These are phyloP conservation scores for Diplocarpon rosae DNA, from an alignment of 2,329 filamentous ascomycete species.

Conservation along the genomic window DNA sequence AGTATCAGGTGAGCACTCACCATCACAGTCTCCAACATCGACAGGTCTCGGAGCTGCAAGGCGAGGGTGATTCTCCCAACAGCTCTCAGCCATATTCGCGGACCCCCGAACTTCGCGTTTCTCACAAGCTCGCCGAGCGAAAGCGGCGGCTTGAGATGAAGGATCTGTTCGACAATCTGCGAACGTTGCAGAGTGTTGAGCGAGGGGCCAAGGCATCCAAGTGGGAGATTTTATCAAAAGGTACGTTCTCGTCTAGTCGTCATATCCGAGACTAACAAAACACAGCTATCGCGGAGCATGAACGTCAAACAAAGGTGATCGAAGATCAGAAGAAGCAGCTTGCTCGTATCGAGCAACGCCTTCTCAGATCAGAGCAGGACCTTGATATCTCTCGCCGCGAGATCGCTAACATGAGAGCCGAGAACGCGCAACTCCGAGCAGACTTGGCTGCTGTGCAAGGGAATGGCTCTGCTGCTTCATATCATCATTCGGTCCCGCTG, in stretches of 20 bases:
- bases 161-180: constrained; percentile 69
- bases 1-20: constrained; percentile 42
- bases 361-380: constrained; percentile 34
- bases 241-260: constrained; percentile 35
- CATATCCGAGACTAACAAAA: constrained; percentile 12
- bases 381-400: constrained; percentile 30
- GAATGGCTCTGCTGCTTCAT: constrained; percentile 4
- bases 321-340: constrained; percentile 24
- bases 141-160: constrained; percentile 85
- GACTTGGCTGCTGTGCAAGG: constrained; percentile 18
- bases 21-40: constrained; percentile 70
- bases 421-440: constrained; percentile 24
- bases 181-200: constrained; percentile 54
- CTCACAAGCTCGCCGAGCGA: constrained; percentile 75
- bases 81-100: constrained; percentile 68
- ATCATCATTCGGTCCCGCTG: constrained; percentile 7
- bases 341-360: constrained; percentile 31
- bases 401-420: constrained; percentile 30
- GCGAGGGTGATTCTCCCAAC: constrained; percentile 41
- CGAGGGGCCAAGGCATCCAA: constrained; percentile 78
- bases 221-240: constrained; percentile 81
- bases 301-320: constrained; percentile 37
- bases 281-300: constrained; percentile 50
- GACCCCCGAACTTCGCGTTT: constrained; percentile 71
- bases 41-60: constrained; percentile 55